phyloP scores from a whole-genome alignment of 805 yeast genomes.

The Cyberlindnera maritima region DNA sequence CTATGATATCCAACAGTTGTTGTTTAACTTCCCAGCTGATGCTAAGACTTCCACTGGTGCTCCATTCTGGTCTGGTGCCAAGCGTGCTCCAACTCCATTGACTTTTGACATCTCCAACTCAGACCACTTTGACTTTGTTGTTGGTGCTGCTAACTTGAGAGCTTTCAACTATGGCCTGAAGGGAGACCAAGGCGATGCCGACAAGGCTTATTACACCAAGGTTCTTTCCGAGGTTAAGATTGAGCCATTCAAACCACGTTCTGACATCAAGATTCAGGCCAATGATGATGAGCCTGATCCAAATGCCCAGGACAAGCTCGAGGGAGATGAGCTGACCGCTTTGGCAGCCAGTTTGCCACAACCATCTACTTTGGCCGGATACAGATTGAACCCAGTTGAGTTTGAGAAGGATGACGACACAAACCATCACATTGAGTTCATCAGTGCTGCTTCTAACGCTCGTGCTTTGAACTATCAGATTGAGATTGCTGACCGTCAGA shows the following conservation, averaged over 20 bases:
- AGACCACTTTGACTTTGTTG: slow-evolving; percentile 79
- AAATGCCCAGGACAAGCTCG: slow-evolving; percentile 50
- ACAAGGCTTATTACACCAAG: slow-evolving; percentile 46
- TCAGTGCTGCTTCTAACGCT: slow-evolving; percentile 92
- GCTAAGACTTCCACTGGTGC: slow-evolving; percentile 87
- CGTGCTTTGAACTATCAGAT: slow-evolving; percentile 91
- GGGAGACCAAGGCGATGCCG: slow-evolving; percentile 58
- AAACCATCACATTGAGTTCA: slow-evolving; percentile 95
- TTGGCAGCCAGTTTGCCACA: slow-evolving; percentile 82
- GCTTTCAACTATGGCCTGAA: slow-evolving; percentile 89
- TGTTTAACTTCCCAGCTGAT: slow-evolving; percentile 93
- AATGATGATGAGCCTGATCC: slow-evolving; percentile 89
- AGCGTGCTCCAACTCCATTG: slow-evolving; percentile 91
- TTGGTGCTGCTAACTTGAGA: slow-evolving; percentile 86
- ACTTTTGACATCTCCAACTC: slow-evolving; percentile 69
- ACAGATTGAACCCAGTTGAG: slow-evolving; percentile 83
- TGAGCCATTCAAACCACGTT: slow-evolving; percentile 70
- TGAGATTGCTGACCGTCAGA: slow-evolving; percentile 82
- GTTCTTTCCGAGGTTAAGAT: slow-evolving; percentile 50
- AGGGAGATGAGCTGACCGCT: slow-evolving; percentile 60
- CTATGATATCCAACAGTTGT: slow-evolving; percentile 83
- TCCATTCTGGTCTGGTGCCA: slow-evolving; percentile 97
- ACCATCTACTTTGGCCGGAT: slow-evolving; percentile 86
- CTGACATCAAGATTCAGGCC: slow-evolving; percentile 77
- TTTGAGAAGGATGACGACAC: slow-evolving; percentile 98